Evolutionary conservation across 1,139 yeast species (phyloP).

Genomic region (Blastobotrys illinoisensis): DNA sequence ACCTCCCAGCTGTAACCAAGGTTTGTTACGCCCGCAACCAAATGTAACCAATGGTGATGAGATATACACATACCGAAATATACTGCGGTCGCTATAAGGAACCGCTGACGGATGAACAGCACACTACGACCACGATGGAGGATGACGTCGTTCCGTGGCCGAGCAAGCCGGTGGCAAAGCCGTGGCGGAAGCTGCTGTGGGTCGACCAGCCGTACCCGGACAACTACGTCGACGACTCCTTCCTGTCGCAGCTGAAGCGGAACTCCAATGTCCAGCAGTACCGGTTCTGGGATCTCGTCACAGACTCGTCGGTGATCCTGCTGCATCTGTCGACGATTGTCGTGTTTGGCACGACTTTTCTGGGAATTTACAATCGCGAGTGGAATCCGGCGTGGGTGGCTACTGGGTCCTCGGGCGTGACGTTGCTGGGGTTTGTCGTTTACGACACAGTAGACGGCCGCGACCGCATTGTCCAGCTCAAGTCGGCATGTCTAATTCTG

Average conservation of each 20-base stretch:
- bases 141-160: not conserved
- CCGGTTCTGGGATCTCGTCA: slow-evolving; percentile 54
- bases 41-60: not conserved
- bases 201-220: slow-evolving; percentile 84
- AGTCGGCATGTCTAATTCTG: slow-evolving; percentile 63
- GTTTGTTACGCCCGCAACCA: too few relatives aligned
- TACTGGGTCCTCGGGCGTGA: slow-evolving; percentile 28
- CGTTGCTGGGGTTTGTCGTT: slow-evolving; percentile 36
- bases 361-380: slow-evolving; percentile 37
- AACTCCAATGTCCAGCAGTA: slow-evolving; percentile 70
- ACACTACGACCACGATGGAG: not conserved
- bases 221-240: slow-evolving; percentile 78
- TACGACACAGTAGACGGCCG: slow-evolving; percentile 28
- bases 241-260: slow-evolving; percentile 69
- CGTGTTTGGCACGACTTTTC: slow-evolving; percentile 56
- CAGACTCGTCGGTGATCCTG: slow-evolving; percentile 65
- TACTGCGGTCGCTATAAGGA: not conserved
- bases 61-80: not conserved
- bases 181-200: slow-evolving; percentile 88
- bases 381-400: slow-evolving; percentile 34
- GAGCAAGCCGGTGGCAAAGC: slow-evolving; percentile 14
- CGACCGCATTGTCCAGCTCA: slow-evolving; percentile 34
- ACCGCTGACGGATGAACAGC: not conserved
- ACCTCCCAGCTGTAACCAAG: not conserved
- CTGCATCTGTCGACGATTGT: slow-evolving; percentile 59